Base-by-base conservation (phyloP, 768 basidiomycete species). In the Pholiota molesta region DNA sequence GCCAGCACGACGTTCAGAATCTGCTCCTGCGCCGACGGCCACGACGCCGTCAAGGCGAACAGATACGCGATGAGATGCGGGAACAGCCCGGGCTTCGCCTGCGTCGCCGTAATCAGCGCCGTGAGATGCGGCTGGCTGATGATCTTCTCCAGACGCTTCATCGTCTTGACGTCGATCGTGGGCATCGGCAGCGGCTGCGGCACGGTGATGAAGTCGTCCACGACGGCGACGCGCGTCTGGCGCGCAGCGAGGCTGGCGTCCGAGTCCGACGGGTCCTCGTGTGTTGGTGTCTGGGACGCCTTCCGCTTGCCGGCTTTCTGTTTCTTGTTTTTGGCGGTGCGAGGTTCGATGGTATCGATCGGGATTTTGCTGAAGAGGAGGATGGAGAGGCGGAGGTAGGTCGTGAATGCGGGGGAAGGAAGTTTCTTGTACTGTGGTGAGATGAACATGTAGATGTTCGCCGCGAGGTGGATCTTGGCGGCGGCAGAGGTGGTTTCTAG, bases 391-490 rank as follows among this genome's bases (percentile, higher is more conserved):
- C 74, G 73, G 19, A 92, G 75, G 63, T 90, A 91, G 7, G 79
- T 74, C n/a, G 70, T 73, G 16, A 92, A 70, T 2, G 86, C 77
- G 0, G 76, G 61, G 2, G 76, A 64, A 0, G 80, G 73, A 14
- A 91, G 75, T 7, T 73, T 72, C 10, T 79, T 65, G 69, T 93
- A 90, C 45, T 88, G 82, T 1, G 89, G 85, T 1, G 85, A 77
- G 11, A 80, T 79, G 70, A 95, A 89, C 28, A 85, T 80, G 56
- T 85, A 73, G 13, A 93, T 73, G 68, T 94, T 96, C 1, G 92
- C 89, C 7, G 92, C 68, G 4, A 95, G 81, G 68, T 95, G 84
- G 47, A 88, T 71, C 66, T 77, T 80, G 19, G 70, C 69, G 47
- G 77, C 74, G 1, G 66, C 52, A 4, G 66, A 65, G 14, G 71